These are phyloP conservation scores for Clitoria ternatea DNA, from an alignment of 306 rosid genomes.

Conservation along the genomic window DNA sequence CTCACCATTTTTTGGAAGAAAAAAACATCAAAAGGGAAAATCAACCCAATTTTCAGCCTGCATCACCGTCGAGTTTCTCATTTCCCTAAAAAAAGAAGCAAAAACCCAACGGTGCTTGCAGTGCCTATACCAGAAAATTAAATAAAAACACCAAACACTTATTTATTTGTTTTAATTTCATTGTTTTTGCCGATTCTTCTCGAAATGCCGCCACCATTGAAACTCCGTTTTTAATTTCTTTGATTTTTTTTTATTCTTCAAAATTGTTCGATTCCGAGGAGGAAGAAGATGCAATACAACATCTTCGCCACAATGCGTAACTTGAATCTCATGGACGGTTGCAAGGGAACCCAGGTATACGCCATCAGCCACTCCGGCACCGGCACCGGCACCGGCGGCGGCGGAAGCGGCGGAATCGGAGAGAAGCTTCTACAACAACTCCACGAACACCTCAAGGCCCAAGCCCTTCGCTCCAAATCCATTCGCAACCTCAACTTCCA, in stretches of 20 bases:
- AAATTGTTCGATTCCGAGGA: background rate
- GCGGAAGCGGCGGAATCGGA: constrained; percentile 35
- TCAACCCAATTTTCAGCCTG: background rate
- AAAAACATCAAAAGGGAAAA: background rate
- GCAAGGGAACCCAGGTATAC: constrained; percentile 69
- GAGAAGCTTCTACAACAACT: constrained; percentile 57
- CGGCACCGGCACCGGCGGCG: background rate
- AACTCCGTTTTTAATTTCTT: background rate
- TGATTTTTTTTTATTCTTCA: background rate
- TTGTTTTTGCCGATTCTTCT: background rate
- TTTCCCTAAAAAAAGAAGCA: no score
- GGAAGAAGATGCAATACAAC: constrained; percentile 66
- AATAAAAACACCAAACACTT: background rate
- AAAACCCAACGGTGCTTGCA: constrained; percentile 20
- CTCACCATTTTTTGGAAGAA: background rate
- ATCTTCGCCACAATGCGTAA: constrained; percentile 72
- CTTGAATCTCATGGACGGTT: constrained; percentile 78
- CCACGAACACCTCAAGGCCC: constrained; percentile 49
- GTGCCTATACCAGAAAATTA: background rate
- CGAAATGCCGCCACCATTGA: constrained; percentile 10
- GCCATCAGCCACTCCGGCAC: constrained; percentile 40
- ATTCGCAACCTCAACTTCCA: constrained; percentile 23
- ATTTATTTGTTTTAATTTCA: background rate
- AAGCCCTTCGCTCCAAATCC: constrained; percentile 45
- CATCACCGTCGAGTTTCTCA: constrained; percentile 21